Percentiles rank a stretch among this genome's conserved stretches.
These are phyloP conservation scores for Diospyros kaki DNA, from an alignment of 148 eudicot species.

Conservation along the genomic window DNA sequence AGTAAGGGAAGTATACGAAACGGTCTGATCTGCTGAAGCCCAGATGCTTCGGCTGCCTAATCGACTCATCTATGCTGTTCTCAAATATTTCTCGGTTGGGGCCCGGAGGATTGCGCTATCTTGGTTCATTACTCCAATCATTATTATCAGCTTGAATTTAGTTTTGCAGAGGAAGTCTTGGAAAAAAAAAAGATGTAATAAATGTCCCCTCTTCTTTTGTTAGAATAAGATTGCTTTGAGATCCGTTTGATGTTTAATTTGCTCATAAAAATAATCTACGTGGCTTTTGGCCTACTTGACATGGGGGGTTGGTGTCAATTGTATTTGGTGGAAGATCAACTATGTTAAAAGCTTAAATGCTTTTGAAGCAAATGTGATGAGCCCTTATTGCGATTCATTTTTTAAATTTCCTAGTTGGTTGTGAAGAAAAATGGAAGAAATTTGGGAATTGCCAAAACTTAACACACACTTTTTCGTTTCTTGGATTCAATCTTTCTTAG, in stretches of 20 bases:
- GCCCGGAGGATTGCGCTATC: no score
- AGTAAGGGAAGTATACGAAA: conserved; percentile 11
- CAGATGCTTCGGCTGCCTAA: not conserved
- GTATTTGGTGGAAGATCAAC: not conserved
- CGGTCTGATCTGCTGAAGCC: not conserved
- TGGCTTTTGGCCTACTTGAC: not conserved
- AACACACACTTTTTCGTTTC: no score
- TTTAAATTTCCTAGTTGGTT: not conserved
- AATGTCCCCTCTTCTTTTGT: not conserved
- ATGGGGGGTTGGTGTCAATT: not conserved
- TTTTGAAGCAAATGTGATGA: not conserved
- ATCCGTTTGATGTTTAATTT: not conserved
- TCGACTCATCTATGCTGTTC: not conserved
- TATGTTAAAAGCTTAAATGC: not conserved
- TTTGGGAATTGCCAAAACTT: no score
- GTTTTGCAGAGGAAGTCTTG: not conserved
- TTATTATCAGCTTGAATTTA: not conserved
- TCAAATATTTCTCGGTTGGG: no score
- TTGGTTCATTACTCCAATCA: not conserved
- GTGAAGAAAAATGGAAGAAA: not conserved
- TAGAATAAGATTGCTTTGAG: not conserved
- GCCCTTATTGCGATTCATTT: not conserved
- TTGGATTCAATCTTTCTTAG: no score
- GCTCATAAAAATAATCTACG: not conserved
- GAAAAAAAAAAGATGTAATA: not conserved